These are phyloP conservation scores for Coprinopsis cinerea DNA, from an alignment of 768 basidiomycete genomes.

Conservation along the genomic window DNA sequence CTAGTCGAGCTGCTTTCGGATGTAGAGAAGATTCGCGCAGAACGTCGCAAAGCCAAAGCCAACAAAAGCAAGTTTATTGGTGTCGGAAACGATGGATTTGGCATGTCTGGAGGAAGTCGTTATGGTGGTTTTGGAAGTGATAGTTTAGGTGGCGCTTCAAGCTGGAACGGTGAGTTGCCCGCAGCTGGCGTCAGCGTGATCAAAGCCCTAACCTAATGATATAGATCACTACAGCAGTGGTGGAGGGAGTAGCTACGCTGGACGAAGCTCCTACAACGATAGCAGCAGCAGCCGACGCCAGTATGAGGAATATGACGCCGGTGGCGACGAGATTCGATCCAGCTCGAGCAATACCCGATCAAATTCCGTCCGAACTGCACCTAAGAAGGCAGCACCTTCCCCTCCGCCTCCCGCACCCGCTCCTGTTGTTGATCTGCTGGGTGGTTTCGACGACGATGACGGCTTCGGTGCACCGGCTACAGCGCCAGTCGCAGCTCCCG, in stretches of 20 bases:
- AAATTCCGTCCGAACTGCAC: constrained; percentile 19
- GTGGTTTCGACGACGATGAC: constrained; percentile 59
- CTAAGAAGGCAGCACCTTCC: constrained; percentile 32
- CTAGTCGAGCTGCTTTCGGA: constrained; percentile 88
- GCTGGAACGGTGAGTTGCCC: constrained; percentile 17
- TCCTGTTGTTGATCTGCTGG: constrained; percentile 67
- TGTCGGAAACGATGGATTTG: constrained; percentile 72
- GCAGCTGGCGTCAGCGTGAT: not conserved
- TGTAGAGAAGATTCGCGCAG: constrained; percentile 82
- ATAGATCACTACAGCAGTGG: constrained; percentile 23
- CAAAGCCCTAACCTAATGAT: not conserved
- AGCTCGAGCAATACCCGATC: constrained; percentile 29
- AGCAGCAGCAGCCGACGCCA: constrained; percentile 38
- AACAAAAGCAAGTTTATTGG: constrained; percentile 91
- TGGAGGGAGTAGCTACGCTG: constrained; percentile 34
- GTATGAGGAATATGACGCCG: constrained; percentile 96
- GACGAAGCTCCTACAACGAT: constrained; percentile 51
- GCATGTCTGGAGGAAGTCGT: constrained; percentile 38
- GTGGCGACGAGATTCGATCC: constrained; percentile 67
- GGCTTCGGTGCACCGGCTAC: constrained; percentile 31
- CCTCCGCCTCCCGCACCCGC: constrained; percentile 35
- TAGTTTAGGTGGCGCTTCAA: constrained; percentile 23
- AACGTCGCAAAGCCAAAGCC: constrained; percentile 87
- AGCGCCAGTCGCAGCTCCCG: constrained; percentile 19
- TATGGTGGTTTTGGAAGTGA: constrained; percentile 44